Conservation (phyloP, 495 filamentous ascomycete species). For the Penicillium mononematosum region DNA sequence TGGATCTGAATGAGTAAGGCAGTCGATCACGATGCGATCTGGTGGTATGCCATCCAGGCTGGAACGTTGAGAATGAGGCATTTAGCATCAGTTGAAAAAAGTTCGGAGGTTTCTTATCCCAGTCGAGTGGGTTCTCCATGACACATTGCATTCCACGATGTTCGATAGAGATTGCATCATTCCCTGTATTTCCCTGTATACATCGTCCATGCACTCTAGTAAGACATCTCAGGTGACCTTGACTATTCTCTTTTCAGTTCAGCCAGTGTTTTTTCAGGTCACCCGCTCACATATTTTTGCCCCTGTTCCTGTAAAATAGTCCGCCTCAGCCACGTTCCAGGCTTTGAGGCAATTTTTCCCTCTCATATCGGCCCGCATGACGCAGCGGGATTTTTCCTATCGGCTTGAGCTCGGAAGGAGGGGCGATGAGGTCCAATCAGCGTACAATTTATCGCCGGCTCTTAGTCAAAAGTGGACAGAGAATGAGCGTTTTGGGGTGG, state of each 20-base stretch:
- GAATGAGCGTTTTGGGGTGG: slow-evolving; percentile 16
- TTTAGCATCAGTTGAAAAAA: slow-evolving; percentile 6
- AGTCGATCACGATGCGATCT: slow-evolving; percentile 11
- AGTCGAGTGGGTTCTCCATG: slow-evolving; percentile 15
- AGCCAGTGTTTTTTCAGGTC: not conserved
- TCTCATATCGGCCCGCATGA: slow-evolving; percentile 35
- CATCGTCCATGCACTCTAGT: not conserved
- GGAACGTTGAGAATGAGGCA: slow-evolving; percentile 13
- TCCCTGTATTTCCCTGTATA: not conserved
- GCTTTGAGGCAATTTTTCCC: slow-evolving; percentile 30
- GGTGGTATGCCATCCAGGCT: not conserved
- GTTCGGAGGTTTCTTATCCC: not conserved
- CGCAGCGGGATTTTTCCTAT: slow-evolving; percentile 31
- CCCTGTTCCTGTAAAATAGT: slow-evolving; percentile 9
- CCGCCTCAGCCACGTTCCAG: slow-evolving; percentile 14
- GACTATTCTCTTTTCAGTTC: not conserved
- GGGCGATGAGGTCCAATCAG: slow-evolving; percentile 26
- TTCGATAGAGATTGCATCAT: slow-evolving; percentile 18
- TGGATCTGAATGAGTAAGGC: slow-evolving; percentile 7
- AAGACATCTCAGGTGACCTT: slow-evolving; percentile 11
- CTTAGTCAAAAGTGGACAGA: slow-evolving; percentile 24
- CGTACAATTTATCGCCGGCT: slow-evolving; percentile 20
- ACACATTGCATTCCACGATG: slow-evolving; percentile 32
- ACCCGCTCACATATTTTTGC: slow-evolving; percentile 1
- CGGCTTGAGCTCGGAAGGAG: slow-evolving; percentile 27